Evolutionary conservation across 371 early-diverging fungal genomes (phyloP), one percentile per base, ranked within the genome.

Genomic region (Umbelopsis sp.): DNA sequence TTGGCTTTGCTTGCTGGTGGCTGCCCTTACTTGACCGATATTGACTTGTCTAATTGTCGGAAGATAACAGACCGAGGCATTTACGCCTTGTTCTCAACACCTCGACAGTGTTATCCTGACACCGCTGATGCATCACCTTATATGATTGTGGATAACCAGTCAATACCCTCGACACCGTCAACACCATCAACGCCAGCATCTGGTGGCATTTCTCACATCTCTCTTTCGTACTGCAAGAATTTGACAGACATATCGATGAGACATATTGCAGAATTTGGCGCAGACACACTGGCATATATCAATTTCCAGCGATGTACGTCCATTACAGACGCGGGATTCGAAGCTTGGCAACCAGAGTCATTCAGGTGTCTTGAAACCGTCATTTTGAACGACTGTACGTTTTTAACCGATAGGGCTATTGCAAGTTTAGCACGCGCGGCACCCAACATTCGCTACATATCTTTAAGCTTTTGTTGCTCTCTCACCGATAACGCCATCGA

Each of bases 221-320:
- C 80, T 0, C 66, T 94, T 1, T 86, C 90, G 0, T 94, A 93
- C 66, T 94, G 95, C 80, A 94, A 94, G 78, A 89, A 87, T 65
- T 63, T 94, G 41, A 81, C 89, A 0, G 88, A 91, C 66, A 76
- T 71, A 69, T 79, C 87, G 8, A 83, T 94, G 72, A 76, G 75
- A 18, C 77, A 81, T 38, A 62, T 88, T 29, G 77, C 78, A 0
- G 65, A 74, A 35, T 76, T 77, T 52, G 76, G 76, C 5, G 73
- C 77, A 2, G 63, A 72, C 4, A 78, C 77, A 4, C 70, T 88
- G 20, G 72, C 71, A 45, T 75, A 73, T 5, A 68, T 93, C 20
- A 93, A 93, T 70, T 70, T 94, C 2, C 94, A 93, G 67, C 80
- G 95, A 2, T 93, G 93, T 71, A 93, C 94, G 6, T 89, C 88